These are phyloP conservation scores for Penicillium sp. DNA, from an alignment of 2,329 filamentous ascomycete species.

Conservation along the genomic window DNA sequence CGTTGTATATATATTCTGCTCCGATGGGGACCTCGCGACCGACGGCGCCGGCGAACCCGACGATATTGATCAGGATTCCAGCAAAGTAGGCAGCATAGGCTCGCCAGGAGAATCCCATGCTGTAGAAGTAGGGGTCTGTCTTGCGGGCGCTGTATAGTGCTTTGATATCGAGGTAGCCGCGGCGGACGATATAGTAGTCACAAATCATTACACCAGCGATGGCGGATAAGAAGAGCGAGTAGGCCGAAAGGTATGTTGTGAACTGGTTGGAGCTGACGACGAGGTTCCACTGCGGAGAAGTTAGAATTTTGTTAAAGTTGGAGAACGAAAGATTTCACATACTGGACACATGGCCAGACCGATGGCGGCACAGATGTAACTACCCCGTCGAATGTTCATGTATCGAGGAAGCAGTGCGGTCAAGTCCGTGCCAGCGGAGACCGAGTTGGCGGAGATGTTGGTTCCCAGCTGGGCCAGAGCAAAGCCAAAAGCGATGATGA, in stretches of 20 bases:
- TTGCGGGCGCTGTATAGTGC: conserved; percentile 69
- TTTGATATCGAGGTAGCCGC: conserved; percentile 71
- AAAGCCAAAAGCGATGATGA: conserved; percentile 65
- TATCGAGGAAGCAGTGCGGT: conserved; percentile 73
- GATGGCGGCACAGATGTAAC: conserved; percentile 74
- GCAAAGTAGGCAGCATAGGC: conserved; percentile 76
- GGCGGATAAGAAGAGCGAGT: conserved; percentile 88
- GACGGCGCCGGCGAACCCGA: conserved; percentile 81
- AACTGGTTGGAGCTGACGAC: conserved; percentile 72
- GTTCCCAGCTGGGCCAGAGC: conserved; percentile 77
- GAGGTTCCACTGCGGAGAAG: conserved; percentile 53
- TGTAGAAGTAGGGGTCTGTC: conserved; percentile 64
- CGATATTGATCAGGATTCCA: conserved; percentile 83
- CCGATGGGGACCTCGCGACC: conserved; percentile 66
- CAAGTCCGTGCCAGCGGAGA: conserved; percentile 78
- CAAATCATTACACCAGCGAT: conserved; percentile 86
- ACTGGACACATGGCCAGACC: conserved; percentile 81
- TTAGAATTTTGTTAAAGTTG: conserved; percentile 9
- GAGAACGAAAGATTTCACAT: conserved; percentile 9
- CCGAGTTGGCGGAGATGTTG: conserved; percentile 81
- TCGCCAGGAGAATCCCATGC: conserved; percentile 71
- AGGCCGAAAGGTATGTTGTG: conserved; percentile 84
- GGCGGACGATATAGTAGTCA: conserved; percentile 83
- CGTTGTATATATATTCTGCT: conserved; percentile 78
- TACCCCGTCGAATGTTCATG: conserved; percentile 78